Percentiles rank a stretch among this genome's conserved stretches.
Evolutionary conservation across 164 flowering plant genomes (phyloP).

Genomic region (Protea cynaroides): DNA sequence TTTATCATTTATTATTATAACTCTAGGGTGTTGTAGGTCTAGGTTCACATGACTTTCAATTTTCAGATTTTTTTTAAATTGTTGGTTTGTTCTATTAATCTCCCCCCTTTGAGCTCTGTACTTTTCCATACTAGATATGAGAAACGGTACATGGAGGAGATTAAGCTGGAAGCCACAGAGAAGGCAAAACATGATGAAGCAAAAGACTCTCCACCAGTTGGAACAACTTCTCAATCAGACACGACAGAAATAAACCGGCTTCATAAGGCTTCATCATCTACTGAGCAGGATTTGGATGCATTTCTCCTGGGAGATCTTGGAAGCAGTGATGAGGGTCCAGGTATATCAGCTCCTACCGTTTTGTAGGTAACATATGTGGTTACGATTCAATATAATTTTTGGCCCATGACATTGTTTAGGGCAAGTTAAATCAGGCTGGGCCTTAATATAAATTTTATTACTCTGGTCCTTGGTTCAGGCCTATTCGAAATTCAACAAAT

Average conservation of each 20-base stretch:
- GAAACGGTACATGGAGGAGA: conserved; percentile 53
- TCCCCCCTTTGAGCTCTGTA: background rate
- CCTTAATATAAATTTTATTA: no score
- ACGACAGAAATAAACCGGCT: conserved; percentile 18
- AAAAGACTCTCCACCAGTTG: conserved; percentile 27
- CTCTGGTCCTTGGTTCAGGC: no score
- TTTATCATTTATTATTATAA: no score
- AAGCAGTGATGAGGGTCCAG: conserved; percentile 84
- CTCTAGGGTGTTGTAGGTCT: background rate
- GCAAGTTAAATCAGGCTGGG: no score
- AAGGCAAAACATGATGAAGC: conserved; percentile 29
- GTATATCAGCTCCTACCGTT: conserved; percentile 23
- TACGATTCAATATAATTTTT: background rate
- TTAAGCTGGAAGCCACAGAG: conserved; percentile 36
- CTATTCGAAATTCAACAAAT: no score
- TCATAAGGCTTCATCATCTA: conserved; percentile 40
- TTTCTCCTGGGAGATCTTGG: conserved; percentile 94
- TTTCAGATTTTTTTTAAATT: background rate
- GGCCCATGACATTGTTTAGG: no score
- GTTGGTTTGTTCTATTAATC: background rate
- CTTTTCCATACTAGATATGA: conserved; percentile 49
- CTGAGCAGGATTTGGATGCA: conserved; percentile 88
- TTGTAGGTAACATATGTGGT: background rate
- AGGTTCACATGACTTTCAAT: background rate
- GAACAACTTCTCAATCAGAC: conserved; percentile 30